phyloP scores from a whole-genome alignment of 169 alveolate genomes.

The Blepharisma undulans region DNA sequence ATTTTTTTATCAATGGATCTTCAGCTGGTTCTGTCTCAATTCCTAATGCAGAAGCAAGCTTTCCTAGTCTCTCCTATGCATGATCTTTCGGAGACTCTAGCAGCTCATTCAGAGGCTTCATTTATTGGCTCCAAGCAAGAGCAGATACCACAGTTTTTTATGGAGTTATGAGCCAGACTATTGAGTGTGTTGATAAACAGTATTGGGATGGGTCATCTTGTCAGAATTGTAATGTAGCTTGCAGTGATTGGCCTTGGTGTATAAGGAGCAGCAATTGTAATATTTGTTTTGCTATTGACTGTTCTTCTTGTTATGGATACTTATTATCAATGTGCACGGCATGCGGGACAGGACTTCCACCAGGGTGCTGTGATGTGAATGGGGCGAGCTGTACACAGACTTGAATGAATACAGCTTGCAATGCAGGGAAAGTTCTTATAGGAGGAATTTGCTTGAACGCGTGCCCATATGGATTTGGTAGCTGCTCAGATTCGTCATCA shows the following conservation, averaged over 20 bases:
- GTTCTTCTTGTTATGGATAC: neutral
- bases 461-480: neutral
- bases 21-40: neutral
- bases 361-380: neutral
- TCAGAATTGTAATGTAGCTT: neutral
- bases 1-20: neutral
- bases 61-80: neutral
- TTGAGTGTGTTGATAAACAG: neutral
- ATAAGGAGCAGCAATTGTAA: neutral
- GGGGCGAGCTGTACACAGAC: neutral
- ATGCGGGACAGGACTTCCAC: neutral
- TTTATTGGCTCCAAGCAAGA: neutral
- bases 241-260: conserved; percentile 2
- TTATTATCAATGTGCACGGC: neutral
- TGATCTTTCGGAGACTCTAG: neutral
- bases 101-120: neutral
- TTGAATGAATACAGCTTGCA: neutral
- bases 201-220: neutral
- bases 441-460: neutral
- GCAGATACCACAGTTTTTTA: neutral
- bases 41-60: neutral
- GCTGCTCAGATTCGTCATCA: neutral
- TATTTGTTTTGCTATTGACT: neutral
- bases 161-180: neutral
- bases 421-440: neutral